Evolutionary conservation across 495 filamentous ascomycete genomes (phyloP), one percentile per base, ranked within the genome.

Genomic region (Xylaria bambusicola): DNA sequence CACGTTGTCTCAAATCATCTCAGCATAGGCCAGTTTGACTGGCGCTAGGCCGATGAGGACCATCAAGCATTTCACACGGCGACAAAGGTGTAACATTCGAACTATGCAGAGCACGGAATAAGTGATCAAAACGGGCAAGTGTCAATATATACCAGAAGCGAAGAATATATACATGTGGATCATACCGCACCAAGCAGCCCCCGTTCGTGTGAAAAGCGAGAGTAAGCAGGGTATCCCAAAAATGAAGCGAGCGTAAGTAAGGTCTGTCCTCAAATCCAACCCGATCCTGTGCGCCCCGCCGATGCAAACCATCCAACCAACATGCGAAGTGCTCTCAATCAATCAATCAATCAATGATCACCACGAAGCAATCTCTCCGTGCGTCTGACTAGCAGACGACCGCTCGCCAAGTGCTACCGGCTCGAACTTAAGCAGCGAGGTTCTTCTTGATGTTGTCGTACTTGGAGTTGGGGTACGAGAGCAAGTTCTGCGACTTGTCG

Each of bases 401-500:
- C 29, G 29, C 29, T 33, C 54, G 49, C 60, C 62, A 36, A 53
- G 53, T 56, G 54, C 17, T 33, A 52, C 47, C 29, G 18, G 17
- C 20, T 2, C 0, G 15, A 24, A 45, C 35, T 27, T 70, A 67
- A 18, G 45, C n/a, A n/a, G n/a, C 15, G 6, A 71, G 58, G 66
- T 66, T 66, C 40, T 57, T 62, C 66, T 66, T 68, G 63, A 80
- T 64, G 53, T 80, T 80, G 24, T 68, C 64, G 65, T 79, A 80
- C 64, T 56, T 44, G 44, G 74, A 77, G 49, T 74, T 68, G 12
- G 76, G 75, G 60, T 75, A 82, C 35, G 36, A 62, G 36, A 81
- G 63, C 52, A 61, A 54, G 45, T 82, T 82, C 64, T 62, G 21
- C 0, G 59, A 61, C 2, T 1, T 23, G 31, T 77, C 77, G 27